phyloP scores from a whole-genome alignment of 2,329 filamentous ascomycete genomes.

The Cryphonectria nitschkei region DNA sequence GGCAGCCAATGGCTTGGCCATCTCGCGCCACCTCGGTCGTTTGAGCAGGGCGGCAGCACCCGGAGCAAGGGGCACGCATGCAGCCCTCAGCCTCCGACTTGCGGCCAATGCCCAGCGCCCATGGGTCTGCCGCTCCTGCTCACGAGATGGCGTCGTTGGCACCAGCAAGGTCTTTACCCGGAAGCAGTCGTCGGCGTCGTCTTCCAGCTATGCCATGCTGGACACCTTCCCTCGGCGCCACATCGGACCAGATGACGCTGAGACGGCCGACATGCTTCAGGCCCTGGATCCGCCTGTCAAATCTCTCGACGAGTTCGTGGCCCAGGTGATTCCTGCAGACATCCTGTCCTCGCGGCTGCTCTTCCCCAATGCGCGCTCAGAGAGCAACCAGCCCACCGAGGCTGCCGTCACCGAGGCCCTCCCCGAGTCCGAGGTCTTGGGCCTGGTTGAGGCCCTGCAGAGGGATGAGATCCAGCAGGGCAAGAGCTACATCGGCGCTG shows the following conservation, averaged over 20 bases:
- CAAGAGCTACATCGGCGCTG: constrained; percentile 79
- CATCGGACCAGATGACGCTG: constrained; percentile 77
- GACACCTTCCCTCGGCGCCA: constrained; percentile 80
- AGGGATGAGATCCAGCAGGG: constrained; percentile 44
- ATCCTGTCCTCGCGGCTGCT: constrained; percentile 72
- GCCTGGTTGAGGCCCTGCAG: constrained; percentile 40
- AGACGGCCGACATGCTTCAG: constrained; percentile 78
- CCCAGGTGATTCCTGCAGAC: constrained; percentile 79
- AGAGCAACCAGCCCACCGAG: constrained; percentile 43
- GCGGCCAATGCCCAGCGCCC: constrained; percentile 28
- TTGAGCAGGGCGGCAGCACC: constrained; percentile 13
- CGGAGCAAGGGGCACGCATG: constrained; percentile 18
- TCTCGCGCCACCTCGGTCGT: constrained; percentile 31
- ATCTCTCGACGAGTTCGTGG: constrained; percentile 80
- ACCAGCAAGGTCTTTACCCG: constrained; percentile 26
- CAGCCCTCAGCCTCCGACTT: constrained; percentile 24
- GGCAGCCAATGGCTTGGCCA: constrained; percentile 30
- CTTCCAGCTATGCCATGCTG: constrained; percentile 39
- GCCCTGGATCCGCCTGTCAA: constrained; percentile 73
- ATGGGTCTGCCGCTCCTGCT: constrained; percentile 28
- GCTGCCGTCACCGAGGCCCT: constrained; percentile 45
- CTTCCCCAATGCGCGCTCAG: constrained; percentile 53
- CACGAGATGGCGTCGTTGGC: constrained; percentile 21
- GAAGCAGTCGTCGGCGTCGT: constrained; percentile 30
- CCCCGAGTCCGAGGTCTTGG: constrained; percentile 64